A percentile compares a stretch with the other conserved stretches of the same genome.
phyloP scores from a whole-genome alignment of 2,329 filamentous ascomycete genomes.

The Xylariales sp. region DNA sequence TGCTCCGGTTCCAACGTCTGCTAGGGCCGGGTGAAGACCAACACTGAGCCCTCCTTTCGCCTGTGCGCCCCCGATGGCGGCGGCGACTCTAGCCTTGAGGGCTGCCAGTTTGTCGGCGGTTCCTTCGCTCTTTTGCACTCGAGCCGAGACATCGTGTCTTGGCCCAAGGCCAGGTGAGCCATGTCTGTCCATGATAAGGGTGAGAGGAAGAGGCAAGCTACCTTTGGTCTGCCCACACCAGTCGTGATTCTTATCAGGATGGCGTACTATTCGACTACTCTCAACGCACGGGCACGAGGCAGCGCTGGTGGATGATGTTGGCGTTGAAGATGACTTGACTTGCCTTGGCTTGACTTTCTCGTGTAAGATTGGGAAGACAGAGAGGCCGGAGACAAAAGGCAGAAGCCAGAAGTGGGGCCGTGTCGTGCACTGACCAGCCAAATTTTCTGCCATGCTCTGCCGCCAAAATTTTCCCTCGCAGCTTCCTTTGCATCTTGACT shows the following conservation, averaged over 20 bases:
- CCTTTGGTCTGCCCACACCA: too few relatives aligned
- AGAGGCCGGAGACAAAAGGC: too few relatives aligned
- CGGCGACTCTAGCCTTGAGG: conserved; percentile 74
- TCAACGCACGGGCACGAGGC: too few relatives aligned
- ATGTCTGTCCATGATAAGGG: conserved; percentile 51
- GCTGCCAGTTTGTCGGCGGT: conserved; percentile 66
- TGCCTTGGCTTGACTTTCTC: too few relatives aligned
- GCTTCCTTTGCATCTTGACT: background rate
- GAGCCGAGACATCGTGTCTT: conserved; percentile 48
- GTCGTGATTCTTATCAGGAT: too few relatives aligned
- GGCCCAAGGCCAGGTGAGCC: conserved; percentile 49
- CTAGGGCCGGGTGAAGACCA: conserved; percentile 64
- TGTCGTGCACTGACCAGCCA: too few relatives aligned
- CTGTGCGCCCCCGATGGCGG: conserved; percentile 45
- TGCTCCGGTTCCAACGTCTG: background rate
- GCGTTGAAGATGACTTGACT: too few relatives aligned
- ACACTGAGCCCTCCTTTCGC: conserved; percentile 56
- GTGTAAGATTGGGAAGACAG: too few relatives aligned
- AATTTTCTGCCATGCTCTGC: conserved; percentile 6
- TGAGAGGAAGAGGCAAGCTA: too few relatives aligned
- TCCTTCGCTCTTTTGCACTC: conserved; percentile 52
- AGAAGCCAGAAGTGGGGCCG: too few relatives aligned
- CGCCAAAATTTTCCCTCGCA: conserved; percentile 9
- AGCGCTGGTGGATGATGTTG: too few relatives aligned
- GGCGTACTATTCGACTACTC: too few relatives aligned